Conservation (phyloP, 495 filamentous ascomycete species). For the Penicillium soppii region DNA sequence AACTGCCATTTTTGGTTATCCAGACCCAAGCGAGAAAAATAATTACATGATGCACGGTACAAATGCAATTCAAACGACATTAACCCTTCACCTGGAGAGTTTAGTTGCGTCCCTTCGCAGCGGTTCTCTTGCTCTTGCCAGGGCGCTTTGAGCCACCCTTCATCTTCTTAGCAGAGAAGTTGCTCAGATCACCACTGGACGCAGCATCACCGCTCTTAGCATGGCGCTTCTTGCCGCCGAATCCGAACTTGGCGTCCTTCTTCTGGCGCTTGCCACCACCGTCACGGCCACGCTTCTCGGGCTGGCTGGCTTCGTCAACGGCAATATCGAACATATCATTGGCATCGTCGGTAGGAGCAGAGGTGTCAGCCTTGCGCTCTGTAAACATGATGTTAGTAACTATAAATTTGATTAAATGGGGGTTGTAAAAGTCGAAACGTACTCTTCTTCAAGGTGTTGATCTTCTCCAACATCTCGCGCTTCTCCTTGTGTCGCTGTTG, state of each 20-base stretch:
- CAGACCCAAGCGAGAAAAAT: constrained; percentile 11
- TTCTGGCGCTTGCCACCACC: constrained; percentile 75
- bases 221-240: constrained; percentile 90
- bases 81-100: constrained; percentile 5
- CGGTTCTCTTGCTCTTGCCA: constrained; percentile 65
- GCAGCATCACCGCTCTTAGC: constrained; percentile 83
- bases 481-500: constrained; percentile 91
- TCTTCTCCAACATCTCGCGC: constrained; percentile 88
- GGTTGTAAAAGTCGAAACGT: constrained; percentile 15
- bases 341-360: constrained; percentile 62
- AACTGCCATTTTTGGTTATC: constrained; percentile 15
- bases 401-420: background rate
- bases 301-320: constrained; percentile 72
- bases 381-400: constrained; percentile 26
- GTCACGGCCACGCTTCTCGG: constrained; percentile 38
- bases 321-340: constrained; percentile 92
- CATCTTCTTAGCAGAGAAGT: constrained; percentile 81
- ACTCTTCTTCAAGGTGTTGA: constrained; percentile 92
- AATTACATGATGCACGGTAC: constrained; percentile 12
- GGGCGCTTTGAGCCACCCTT: constrained; percentile 61
- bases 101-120: constrained; percentile 32
- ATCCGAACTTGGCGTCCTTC: constrained; percentile 90
- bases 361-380: constrained; percentile 82
- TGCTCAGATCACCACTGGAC: constrained; percentile 73
- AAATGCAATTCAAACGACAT: constrained; percentile 9